Base-by-base conservation (phyloP, 768 basidiomycete species). In the Lactifluus pinguis region DNA sequence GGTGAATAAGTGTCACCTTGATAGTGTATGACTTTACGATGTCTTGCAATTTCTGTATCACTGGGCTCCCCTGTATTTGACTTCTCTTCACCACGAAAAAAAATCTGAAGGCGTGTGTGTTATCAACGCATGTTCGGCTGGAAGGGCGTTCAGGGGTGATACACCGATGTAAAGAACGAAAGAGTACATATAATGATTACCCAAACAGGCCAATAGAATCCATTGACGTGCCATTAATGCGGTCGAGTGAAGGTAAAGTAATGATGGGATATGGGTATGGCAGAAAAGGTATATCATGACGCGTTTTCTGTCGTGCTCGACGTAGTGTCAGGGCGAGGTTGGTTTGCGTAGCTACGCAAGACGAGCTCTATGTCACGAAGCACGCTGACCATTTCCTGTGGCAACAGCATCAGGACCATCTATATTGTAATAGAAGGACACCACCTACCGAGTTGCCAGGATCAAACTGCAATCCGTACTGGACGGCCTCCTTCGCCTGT, bases 391-490 rank as follows among this genome's bases (percentile, higher is more conserved):
- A 66, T 66, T 42, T 66, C 65, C 65, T 66, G 49, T 8, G 53
- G 14, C 34, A 29, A 44, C 30, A 41, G 19, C 9, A 14, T 65
- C 47, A 65, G 50, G 49, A 34, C 3, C 10, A 15, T 42, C 14
- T 45, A 10, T 3, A 42, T 2, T 34, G 5, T n/a, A 7, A 30
- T 15, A 44, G 25, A 32, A 45, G 11, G 6, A 48, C 11, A 25
- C 15, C 10, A 41, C 80, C 53, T 63, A 86, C 86, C 56, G 74
- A 68, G 49, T 83, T 86, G 42, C 78, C 78, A 0, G 86, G 84
- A 66, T 98, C 95, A 67, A 88, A 95, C 60, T 88, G 83, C 59
- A 98, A 71, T 2, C 95, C 97, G 7, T 93, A 78, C 65, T 83
- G 79, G 61, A 95, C 74, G 2, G 94, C 85, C 49, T 92, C 89